phyloP scores from a whole-genome alignment of 2,329 filamentous ascomycete genomes.

The Trichoderma sp. region DNA sequence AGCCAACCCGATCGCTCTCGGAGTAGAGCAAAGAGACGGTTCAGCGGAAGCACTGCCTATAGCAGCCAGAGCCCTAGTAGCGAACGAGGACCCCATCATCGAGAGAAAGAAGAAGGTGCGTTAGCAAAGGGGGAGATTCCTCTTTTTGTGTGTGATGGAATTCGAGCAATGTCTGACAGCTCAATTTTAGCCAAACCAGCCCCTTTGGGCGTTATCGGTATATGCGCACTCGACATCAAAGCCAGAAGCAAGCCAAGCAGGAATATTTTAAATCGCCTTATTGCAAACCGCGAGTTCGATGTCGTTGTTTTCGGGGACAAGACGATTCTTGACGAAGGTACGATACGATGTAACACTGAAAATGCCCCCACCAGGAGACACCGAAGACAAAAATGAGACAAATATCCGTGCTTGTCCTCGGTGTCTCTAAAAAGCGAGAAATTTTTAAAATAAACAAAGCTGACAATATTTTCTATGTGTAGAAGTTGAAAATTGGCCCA shows the following conservation, averaged over 20 bases:
- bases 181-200: constrained; percentile 55
- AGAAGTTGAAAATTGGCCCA: constrained; percentile 93
- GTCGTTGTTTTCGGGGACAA: constrained; percentile 98
- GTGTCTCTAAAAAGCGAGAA: not conserved
- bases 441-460: not conserved
- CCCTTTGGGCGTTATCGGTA: constrained; percentile 74
- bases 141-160: not conserved
- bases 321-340: constrained; percentile 90
- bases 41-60: constrained; percentile 80
- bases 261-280: constrained; percentile 91
- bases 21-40: constrained; percentile 71
- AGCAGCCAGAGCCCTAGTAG: constrained; percentile 81
- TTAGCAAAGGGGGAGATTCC: constrained; percentile 20
- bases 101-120: constrained; percentile 61
- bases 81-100: constrained; percentile 61
- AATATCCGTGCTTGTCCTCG: not conserved
- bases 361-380: not conserved
- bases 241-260: constrained; percentile 95
- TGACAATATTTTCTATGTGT: constrained; percentile 5
- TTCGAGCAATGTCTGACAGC: constrained; percentile 6
- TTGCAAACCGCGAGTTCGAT: constrained; percentile 90
- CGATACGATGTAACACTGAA: constrained; percentile 48
- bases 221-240: constrained; percentile 94
- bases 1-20: constrained; percentile 62
- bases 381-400: not conserved